phyloP scores from a whole-genome alignment of 345 rosid species.

The Linum trigynum region DNA sequence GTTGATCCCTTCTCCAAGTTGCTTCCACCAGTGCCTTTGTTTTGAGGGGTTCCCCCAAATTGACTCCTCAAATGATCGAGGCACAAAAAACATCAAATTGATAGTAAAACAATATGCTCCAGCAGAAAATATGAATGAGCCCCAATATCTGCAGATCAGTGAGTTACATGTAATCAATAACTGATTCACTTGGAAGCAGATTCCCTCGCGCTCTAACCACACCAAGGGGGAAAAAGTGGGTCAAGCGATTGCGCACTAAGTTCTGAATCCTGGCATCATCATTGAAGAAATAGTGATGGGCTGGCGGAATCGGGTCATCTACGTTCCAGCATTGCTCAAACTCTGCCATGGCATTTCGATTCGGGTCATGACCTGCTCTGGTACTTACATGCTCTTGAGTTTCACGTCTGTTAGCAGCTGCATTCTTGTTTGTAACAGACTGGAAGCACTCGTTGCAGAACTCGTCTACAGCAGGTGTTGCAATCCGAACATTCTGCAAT shows the following conservation, averaged over 20 bases:
- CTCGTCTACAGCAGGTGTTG: conserved; percentile 79
- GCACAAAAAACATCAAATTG: not conserved
- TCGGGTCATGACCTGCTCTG: conserved; percentile 10
- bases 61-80: conserved; percentile 49
- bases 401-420: conserved; percentile 21
- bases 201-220: conserved; percentile 22
- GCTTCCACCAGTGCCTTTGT: conserved; percentile 19
- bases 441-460: conserved; percentile 67
- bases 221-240: conserved; percentile 58
- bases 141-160: conserved; percentile 2
- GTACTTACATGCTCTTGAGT: conserved; percentile 14
- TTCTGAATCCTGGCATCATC: conserved; percentile 54
- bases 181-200: conserved; percentile 28
- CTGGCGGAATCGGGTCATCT: conserved; percentile 45
- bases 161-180: conserved; percentile 57
- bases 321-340: conserved; percentile 28
- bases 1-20: conserved; percentile 27
- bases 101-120: not conserved
- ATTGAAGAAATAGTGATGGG: conserved; percentile 70
- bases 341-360: conserved; percentile 15
- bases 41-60: conserved; percentile 52
- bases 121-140: not conserved
- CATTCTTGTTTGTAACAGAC: conserved; percentile 31
- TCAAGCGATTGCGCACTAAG: conserved; percentile 51
- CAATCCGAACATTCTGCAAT: conserved; percentile 27